Percentiles rank a stretch among this genome's conserved stretches.
Evolutionary conservation across 495 filamentous ascomycete species (phyloP).

Genomic region (Astrothelium subdiscretum): DNA sequence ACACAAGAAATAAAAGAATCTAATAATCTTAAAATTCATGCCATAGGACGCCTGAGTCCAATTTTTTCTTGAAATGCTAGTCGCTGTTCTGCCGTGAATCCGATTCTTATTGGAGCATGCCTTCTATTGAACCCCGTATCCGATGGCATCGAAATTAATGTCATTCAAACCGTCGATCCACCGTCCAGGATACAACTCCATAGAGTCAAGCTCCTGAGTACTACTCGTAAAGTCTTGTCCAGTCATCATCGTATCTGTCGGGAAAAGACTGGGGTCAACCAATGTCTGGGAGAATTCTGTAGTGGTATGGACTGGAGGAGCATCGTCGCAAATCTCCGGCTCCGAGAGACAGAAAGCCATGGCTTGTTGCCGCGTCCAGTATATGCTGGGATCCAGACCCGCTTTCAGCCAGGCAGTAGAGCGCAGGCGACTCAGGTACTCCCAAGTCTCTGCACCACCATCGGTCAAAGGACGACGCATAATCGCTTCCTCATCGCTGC

Average conservation of each 20-base stretch:
- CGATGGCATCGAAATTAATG: not conserved
- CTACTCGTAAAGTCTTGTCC: not conserved
- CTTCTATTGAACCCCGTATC: not conserved
- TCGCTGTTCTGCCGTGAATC: not conserved
- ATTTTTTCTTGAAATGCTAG: too few relatives aligned
- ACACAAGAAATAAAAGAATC: not conserved
- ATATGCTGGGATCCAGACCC: conserved; percentile 1
- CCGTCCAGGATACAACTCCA: not conserved
- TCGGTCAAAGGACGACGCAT: conserved; percentile 8
- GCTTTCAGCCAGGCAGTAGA: conserved; percentile 7
- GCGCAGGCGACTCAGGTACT: conserved; percentile 7
- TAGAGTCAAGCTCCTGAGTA: not conserved
- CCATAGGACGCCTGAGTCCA: not conserved
- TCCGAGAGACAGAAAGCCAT: not conserved
- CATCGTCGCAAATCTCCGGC: not conserved
- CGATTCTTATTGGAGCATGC: not conserved
- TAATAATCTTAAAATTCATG: too few relatives aligned
- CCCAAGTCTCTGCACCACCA: conserved; percentile 8
- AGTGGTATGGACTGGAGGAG: not conserved
- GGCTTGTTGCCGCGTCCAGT: conserved; percentile 7
- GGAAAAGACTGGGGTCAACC: not conserved
- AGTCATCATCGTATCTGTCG: conserved; percentile 1
- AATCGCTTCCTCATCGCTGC: not conserved
- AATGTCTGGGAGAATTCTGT: not conserved
- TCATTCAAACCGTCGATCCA: not conserved